phyloP scores from a whole-genome alignment of 345 rosid genomes.

The Turnera subulata region DNA sequence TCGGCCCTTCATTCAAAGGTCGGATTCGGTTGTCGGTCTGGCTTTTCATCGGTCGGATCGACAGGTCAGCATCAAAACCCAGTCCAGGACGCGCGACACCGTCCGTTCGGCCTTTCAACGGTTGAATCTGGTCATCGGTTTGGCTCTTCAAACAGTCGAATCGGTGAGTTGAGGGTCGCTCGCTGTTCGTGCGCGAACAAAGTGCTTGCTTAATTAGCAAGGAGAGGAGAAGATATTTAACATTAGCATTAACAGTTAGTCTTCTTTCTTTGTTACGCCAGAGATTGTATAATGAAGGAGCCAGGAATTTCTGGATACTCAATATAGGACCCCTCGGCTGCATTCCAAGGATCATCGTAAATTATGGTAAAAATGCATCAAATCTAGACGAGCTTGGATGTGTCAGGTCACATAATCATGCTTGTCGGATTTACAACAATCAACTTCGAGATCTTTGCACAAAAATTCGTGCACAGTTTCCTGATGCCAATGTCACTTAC shows the following conservation, averaged over 20 bases:
- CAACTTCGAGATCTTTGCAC: conserved; percentile 30
- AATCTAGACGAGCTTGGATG: conserved; percentile 37
- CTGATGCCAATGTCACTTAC: conserved; percentile 35
- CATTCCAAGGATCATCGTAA: conserved; percentile 35
- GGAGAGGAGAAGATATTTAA: no score
- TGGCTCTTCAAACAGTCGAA: no score
- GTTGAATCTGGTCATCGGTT: no score
- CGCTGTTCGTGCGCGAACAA: no score
- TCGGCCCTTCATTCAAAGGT: no score
- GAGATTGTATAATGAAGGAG: conserved; percentile 36
- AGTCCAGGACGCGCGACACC: no score
- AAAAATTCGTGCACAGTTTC: conserved; percentile 22
- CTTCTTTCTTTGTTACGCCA: background rate
- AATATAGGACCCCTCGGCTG: conserved; percentile 52
- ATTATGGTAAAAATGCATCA: conserved; percentile 17
- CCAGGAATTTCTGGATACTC: conserved; percentile 54
- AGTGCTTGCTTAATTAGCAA: no score
- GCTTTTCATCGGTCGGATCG: no score
- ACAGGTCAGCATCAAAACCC: no score
- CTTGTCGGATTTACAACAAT: conserved; percentile 35
- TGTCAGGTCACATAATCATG: conserved; percentile 30
- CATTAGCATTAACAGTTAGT: background rate
- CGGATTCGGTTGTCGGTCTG: no score
- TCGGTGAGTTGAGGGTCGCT: no score
- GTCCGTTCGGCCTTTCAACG: no score